Conservation (phyloP, 805 yeast species). For the Tetrapisispora fleetii region DNA sequence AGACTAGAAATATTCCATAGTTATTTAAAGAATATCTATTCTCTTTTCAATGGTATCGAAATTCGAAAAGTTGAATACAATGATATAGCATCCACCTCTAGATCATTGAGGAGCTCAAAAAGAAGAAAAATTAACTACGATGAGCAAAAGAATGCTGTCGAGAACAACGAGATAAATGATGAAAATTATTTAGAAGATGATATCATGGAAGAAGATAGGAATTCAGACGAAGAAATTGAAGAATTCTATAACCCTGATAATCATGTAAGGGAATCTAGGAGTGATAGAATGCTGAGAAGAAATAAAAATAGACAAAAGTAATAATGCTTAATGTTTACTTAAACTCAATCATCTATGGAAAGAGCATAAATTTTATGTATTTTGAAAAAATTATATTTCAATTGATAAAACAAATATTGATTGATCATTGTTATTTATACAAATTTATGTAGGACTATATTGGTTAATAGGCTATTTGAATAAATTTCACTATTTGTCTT, state of each 20-base stretch:
- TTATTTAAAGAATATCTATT: conserved; percentile 10
- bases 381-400: conserved; percentile 4
- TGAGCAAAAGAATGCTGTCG: conserved; percentile 11
- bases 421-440: not conserved
- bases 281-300: not conserved
- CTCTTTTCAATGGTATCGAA: conserved; percentile 53
- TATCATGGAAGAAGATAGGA: conserved; percentile 8
- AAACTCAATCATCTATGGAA: too few species aligned
- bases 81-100: conserved; percentile 20
- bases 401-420: not conserved
- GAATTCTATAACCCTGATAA: not conserved
- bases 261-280: not conserved
- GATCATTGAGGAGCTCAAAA: conserved; percentile 24
- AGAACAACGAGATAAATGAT: conserved; percentile 11
- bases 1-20: conserved; percentile 12
- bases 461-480: not conserved
- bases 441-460: not conserved
- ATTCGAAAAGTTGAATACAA: conserved; percentile 51
- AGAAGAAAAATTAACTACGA: conserved; percentile 13
- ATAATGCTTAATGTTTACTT: not conserved
- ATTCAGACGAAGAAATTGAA: conserved; percentile 3
- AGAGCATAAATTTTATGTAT: too few species aligned
- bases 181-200: conserved; percentile 10
- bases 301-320: conserved; percentile 1
- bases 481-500: too few species aligned